Conservation (phyloP, 306 rosid species). For the Cicer cuneatum region DNA sequence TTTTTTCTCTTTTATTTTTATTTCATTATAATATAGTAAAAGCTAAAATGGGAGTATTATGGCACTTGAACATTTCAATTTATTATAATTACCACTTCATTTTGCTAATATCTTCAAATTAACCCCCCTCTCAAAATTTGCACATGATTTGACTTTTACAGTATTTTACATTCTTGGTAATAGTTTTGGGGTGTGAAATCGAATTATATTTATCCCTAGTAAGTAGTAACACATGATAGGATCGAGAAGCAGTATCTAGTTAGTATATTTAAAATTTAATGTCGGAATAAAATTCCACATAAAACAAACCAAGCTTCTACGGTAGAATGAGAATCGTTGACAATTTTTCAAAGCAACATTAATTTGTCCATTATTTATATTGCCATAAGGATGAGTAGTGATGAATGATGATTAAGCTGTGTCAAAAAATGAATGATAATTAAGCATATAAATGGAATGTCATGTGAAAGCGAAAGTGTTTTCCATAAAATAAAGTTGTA, state of each 20-base stretch:
- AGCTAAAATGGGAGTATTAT: not conserved
- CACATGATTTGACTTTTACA: not conserved
- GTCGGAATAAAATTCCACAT: not conserved
- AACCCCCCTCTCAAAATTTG: too few species aligned
- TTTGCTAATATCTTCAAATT: not conserved
- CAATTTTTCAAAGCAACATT: slow-evolving; percentile 1
- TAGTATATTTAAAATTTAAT: not conserved
- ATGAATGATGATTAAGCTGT: not conserved
- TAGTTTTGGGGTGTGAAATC: not conserved
- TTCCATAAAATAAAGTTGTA: not conserved
- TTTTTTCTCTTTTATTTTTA: not conserved
- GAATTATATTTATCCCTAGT: not conserved
- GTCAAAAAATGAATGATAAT: not conserved
- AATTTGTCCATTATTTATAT: not conserved
- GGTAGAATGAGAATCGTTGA: not conserved
- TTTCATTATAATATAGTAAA: not conserved
- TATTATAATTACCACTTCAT: not conserved
- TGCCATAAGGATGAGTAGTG: not conserved
- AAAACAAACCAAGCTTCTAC: slow-evolving; percentile 15
- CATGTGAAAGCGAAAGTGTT: slow-evolving; percentile 12
- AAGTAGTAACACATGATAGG: too few species aligned
- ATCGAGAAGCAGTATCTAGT: not conserved
- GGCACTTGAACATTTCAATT: not conserved
- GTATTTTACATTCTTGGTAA: not conserved
- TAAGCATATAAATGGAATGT: not conserved